Percentiles rank a stretch among this genome's conserved stretches.
Evolutionary conservation across 1,284 basidiomycete genomes (phyloP).

Genomic region (Termitomyces sp.): DNA sequence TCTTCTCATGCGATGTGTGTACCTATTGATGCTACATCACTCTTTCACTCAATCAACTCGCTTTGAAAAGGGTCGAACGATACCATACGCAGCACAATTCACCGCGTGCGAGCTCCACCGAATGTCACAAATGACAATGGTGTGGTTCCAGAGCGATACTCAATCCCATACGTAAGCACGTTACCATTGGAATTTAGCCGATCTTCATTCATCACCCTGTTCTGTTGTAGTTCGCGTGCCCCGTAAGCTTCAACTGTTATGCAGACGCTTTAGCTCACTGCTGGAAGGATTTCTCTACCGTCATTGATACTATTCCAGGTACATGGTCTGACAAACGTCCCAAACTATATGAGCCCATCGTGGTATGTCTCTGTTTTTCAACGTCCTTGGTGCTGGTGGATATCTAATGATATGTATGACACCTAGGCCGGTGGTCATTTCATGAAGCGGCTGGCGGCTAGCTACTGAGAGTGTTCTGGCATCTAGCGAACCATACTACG

Average conservation of each 20-base stretch:
- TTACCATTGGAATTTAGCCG: not conserved
- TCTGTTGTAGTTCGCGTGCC: slow-evolving; percentile 35
- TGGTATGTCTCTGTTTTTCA: slow-evolving; percentile 18
- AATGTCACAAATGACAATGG: slow-evolving; percentile 21
- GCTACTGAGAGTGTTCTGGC: slow-evolving; percentile 16
- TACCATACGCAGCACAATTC: slow-evolving; percentile 52
- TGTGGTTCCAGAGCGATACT: slow-evolving; percentile 45
- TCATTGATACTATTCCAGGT: slow-evolving; percentile 48
- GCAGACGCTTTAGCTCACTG: not conserved
- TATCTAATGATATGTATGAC: not conserved
- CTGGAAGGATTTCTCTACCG: slow-evolving; percentile 34
- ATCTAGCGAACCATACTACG: not conserved
- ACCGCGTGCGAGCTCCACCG: slow-evolving; percentile 51
- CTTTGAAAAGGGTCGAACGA: slow-evolving; percentile 49
- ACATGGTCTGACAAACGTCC: slow-evolving; percentile 35
- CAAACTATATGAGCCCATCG: slow-evolving; percentile 27
- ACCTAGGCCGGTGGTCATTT: slow-evolving; percentile 24
- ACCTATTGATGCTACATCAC: not conserved
- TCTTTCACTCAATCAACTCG: not conserved
- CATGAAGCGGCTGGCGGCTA: slow-evolving; percentile 22
- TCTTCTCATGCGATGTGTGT: slow-evolving; percentile 49
- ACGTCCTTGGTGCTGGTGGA: not conserved
- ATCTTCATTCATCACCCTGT: not conserved
- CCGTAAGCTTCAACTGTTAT: slow-evolving; percentile 24
- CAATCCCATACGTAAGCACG: slow-evolving; percentile 46